phyloP scores from a whole-genome alignment of 441 rosid genomes.

The Croton laevigatus region DNA sequence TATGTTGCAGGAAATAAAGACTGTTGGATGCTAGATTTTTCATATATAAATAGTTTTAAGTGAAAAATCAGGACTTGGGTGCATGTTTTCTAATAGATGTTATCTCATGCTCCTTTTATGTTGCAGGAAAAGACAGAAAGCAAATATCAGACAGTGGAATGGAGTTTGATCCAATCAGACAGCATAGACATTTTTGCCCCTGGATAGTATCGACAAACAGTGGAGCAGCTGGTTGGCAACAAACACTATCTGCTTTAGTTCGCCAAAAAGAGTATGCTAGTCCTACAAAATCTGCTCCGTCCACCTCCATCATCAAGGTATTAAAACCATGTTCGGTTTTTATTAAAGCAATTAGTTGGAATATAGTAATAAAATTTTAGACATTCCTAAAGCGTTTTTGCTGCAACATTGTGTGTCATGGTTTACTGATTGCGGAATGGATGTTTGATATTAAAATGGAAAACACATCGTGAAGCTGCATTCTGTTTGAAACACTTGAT shows the following conservation, averaged over 20 bases:
- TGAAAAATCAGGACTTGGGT: not conserved
- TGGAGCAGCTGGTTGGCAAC: constrained; percentile 76
- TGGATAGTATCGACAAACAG: constrained; percentile 70
- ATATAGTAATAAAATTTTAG: not conserved
- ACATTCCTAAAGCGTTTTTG: not conserved
- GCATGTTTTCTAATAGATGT: not conserved
- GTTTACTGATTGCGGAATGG: not conserved
- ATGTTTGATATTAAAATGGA: not conserved
- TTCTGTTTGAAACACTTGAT: not conserved
- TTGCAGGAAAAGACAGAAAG: constrained; percentile 42
- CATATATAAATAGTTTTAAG: not conserved
- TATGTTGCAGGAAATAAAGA: too few species aligned
- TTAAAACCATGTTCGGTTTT: constrained; percentile 1
- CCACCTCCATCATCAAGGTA: constrained; percentile 64
- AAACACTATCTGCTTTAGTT: constrained; percentile 67
- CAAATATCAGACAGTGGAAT: constrained; percentile 37
- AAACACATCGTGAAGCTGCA: constrained; percentile 1
- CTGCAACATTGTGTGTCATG: not conserved
- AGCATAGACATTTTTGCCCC: constrained; percentile 93
- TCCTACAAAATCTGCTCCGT: constrained; percentile 42
- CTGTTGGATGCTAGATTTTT: too few species aligned
- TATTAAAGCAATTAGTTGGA: not conserved
- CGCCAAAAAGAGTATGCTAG: constrained; percentile 42
- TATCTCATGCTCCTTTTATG: not conserved
- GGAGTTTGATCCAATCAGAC: constrained; percentile 89